Evolutionary conservation across 345 rosid species (phyloP).

Genomic region (Stellera chamaejasme): DNA sequence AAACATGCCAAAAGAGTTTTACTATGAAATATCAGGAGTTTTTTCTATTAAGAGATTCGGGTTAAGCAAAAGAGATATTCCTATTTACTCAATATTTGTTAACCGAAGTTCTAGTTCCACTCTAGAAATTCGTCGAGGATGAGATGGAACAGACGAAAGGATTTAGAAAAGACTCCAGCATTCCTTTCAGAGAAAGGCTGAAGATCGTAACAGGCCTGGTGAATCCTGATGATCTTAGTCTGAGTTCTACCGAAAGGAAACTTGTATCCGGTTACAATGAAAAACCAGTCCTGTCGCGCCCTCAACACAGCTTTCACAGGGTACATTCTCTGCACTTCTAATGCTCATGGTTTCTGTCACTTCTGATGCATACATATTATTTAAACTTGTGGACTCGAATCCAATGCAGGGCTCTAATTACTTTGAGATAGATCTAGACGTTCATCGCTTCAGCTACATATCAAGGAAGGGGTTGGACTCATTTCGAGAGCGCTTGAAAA

Average conservation of each 20-base stretch:
- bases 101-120: neutral
- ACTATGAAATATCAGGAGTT: no score
- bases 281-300: conserved; percentile 92
- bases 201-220: conserved; percentile 79
- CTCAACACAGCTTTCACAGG: conserved; percentile 79
- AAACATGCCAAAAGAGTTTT: no score
- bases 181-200: conserved; percentile 85
- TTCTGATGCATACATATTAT: neutral
- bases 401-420: conserved; percentile 66
- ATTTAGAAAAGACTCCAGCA: conserved; percentile 59
- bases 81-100: no score
- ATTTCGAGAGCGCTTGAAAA: conserved; percentile 68
- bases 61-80: no score
- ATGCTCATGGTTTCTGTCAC: neutral
- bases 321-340: conserved; percentile 19
- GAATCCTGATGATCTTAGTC: conserved; percentile 71
- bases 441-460: conserved; percentile 88
- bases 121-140: conserved; percentile 71
- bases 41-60: no score
- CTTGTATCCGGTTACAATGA: conserved; percentile 80
- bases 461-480: conserved; percentile 90
- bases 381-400: neutral
- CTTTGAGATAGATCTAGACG: conserved; percentile 91
- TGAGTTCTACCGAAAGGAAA: conserved; percentile 77
- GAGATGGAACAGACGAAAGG: conserved; percentile 87